Percentiles rank a stretch among this genome's conserved stretches.
Conservation (phyloP, 805 yeast species). For the Candida methanosorbosa region DNA sequence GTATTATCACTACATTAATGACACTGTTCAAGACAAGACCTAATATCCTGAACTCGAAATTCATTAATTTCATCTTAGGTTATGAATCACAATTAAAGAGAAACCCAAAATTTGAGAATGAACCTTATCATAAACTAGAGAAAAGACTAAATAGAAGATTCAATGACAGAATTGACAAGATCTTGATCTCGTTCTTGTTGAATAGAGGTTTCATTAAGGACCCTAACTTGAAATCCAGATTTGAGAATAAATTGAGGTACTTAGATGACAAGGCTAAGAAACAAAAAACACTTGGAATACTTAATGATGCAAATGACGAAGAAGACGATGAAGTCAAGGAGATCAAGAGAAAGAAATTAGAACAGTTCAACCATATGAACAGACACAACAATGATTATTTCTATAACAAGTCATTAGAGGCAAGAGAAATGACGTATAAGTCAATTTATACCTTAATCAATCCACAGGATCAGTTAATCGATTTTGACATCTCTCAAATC, state of each 20-base stretch:
- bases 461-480: conserved; percentile 46
- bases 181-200: conserved; percentile 21
- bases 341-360: conserved; percentile 12
- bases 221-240: conserved; percentile 19
- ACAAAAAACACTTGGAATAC: conserved; percentile 21
- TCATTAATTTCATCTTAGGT: conserved; percentile 48
- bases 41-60: conserved; percentile 40
- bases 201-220: conserved; percentile 26
- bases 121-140: conserved; percentile 15
- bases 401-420: conserved; percentile 22
- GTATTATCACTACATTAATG: conserved; percentile 57
- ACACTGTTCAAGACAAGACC: conserved; percentile 61
- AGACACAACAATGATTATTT: conserved; percentile 15
- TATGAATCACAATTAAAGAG: conserved; percentile 52
- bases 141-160: conserved; percentile 22
- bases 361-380: conserved; percentile 9
- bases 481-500: conserved; percentile 63
- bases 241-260: conserved; percentile 24
- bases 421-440: conserved; percentile 42
- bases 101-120: conserved; percentile 38
- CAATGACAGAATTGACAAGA: conserved; percentile 27
- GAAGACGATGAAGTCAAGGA: conserved; percentile 32
- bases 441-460: conserved; percentile 62
- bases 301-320: conserved; percentile 31
- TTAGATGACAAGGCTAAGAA: conserved; percentile 19